These are phyloP conservation scores for Phytophthora niederhauseri DNA, from an alignment of 352 stramenopile species.

Conservation along the genomic window DNA sequence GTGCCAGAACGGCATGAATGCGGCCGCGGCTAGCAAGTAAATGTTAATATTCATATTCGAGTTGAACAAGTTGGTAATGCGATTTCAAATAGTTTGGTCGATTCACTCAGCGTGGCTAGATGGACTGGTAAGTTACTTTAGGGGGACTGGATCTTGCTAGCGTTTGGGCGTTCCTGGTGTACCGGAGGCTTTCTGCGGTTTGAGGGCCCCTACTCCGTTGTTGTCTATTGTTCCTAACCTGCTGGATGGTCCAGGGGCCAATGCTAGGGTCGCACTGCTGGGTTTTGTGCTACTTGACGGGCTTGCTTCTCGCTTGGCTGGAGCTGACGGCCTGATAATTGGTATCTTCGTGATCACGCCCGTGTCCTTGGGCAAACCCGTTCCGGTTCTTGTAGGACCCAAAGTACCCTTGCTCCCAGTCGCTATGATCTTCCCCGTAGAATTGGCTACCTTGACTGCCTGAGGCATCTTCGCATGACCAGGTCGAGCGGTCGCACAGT, in stretches of 20 bases:
- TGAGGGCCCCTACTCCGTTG: constrained; percentile 19
- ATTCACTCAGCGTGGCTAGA: constrained; percentile 11
- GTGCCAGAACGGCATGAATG: constrained; percentile 7
- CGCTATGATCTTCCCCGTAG: constrained; percentile 51
- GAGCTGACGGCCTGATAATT: constrained; percentile 72
- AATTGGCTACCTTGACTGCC: constrained; percentile 54
- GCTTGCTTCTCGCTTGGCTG: constrained; percentile 71
- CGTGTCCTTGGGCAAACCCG: constrained; percentile 52
- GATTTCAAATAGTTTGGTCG: constrained; percentile 16
- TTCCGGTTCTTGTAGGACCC: constrained; percentile 41
- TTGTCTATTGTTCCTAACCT: constrained; percentile 48
- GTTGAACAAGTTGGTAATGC: constrained; percentile 4
- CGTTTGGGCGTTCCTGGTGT: constrained; percentile 32
- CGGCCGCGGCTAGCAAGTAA: too few relatives aligned
- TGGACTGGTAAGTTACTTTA: constrained; percentile 25
- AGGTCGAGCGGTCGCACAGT: constrained; percentile 56
- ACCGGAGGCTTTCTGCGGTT: constrained; percentile 29
- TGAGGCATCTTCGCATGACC: constrained; percentile 58
- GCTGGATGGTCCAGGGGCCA: constrained; percentile 27
- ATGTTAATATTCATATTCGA: constrained; percentile 9
- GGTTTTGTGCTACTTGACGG: constrained; percentile 59
- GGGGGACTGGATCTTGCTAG: constrained; percentile 14
- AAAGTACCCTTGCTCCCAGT: constrained; percentile 43
- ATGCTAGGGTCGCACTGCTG: constrained; percentile 26
- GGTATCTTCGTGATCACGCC: constrained; percentile 72